Conservation (phyloP, 108 stramenopile species). For the Cyclostephanos invisitatus region DNA sequence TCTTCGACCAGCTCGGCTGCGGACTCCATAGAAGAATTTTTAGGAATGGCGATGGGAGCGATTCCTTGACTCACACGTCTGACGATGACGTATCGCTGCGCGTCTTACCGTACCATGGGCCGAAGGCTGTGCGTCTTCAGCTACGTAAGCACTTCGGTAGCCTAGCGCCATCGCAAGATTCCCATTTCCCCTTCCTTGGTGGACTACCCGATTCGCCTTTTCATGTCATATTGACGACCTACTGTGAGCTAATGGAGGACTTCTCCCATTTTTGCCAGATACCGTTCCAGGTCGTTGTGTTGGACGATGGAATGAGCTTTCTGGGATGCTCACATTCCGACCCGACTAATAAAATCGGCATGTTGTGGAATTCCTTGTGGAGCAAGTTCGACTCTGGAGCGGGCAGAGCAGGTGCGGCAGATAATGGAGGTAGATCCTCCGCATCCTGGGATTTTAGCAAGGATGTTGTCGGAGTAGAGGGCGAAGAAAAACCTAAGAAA, state of each 20-base stretch:
- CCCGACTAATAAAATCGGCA: conserved; percentile 61
- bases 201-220: conserved; percentile 72
- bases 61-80: conserved; percentile 25
- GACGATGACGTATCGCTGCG: conserved; percentile 39
- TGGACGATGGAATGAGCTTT: conserved; percentile 83
- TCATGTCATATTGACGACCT: conserved; percentile 79
- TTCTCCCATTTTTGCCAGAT: conserved; percentile 81
- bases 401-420: conserved; percentile 56
- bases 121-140: conserved; percentile 41
- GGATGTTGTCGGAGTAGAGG: conserved; percentile 27
- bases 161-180: conserved; percentile 40
- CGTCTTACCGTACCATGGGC: conserved; percentile 63
- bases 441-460: conserved; percentile 64
- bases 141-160: conserved; percentile 70
- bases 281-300: conserved; percentile 70
- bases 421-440: conserved; percentile 4
- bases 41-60: conserved; percentile 7
- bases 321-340: conserved; percentile 75
- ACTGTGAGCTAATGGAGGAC: conserved; percentile 67
- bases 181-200: conserved; percentile 32
- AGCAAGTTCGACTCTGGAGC: conserved; percentile 65
- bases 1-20: conserved; percentile 37
- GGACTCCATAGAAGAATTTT: conserved; percentile 14
- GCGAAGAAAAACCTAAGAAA: conserved; percentile 15
- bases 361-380: conserved; percentile 69